These are phyloP conservation scores for Meyerozyma athensensis DNA, from an alignment of 1,139 yeast species.

Conservation along the genomic window DNA sequence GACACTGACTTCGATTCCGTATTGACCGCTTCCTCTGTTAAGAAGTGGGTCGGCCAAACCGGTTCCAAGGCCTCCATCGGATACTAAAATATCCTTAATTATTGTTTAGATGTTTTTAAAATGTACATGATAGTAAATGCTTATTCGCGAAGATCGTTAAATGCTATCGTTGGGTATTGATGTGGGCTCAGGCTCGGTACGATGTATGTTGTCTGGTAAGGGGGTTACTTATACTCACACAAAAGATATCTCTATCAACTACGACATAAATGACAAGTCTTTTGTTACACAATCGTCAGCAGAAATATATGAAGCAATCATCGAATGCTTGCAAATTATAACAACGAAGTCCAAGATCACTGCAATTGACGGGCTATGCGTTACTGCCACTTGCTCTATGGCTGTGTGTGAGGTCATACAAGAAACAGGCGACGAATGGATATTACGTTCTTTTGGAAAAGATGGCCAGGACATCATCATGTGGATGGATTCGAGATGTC, in stretches of 20 bases:
- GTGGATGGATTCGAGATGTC: slow-evolving; percentile 58
- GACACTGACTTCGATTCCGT: slow-evolving; percentile 49
- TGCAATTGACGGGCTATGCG: slow-evolving; percentile 13
- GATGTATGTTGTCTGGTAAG: slow-evolving; percentile 27
- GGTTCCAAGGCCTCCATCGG: slow-evolving; percentile 44
- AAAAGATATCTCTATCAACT: slow-evolving; percentile 10
- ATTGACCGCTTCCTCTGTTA: slow-evolving; percentile 50
- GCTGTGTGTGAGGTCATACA: slow-evolving; percentile 28
- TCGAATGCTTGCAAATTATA: slow-evolving; percentile 9
- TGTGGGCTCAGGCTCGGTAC: slow-evolving; percentile 49
- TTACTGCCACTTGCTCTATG: slow-evolving; percentile 54
- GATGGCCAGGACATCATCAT: slow-evolving; percentile 40
- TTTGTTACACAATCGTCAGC: slow-evolving; percentile 39
- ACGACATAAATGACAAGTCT: slow-evolving; percentile 8
- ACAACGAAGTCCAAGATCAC: slow-evolving; percentile 17
- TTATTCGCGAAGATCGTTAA: not conserved
- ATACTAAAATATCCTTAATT: slow-evolving; percentile 4
- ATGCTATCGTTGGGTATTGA: slow-evolving; percentile 40
- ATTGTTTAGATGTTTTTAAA: slow-evolving; percentile 4
- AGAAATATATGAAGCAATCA: slow-evolving; percentile 26
- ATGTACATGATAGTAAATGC: not conserved
- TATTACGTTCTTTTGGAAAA: slow-evolving; percentile 24
- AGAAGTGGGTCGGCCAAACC: slow-evolving; percentile 45
- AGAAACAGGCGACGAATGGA: slow-evolving; percentile 9
- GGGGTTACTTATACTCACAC: slow-evolving; percentile 15